Conservation (phyloP, 2,329 filamentous ascomycete species). For the Didymella arachidicola region DNA sequence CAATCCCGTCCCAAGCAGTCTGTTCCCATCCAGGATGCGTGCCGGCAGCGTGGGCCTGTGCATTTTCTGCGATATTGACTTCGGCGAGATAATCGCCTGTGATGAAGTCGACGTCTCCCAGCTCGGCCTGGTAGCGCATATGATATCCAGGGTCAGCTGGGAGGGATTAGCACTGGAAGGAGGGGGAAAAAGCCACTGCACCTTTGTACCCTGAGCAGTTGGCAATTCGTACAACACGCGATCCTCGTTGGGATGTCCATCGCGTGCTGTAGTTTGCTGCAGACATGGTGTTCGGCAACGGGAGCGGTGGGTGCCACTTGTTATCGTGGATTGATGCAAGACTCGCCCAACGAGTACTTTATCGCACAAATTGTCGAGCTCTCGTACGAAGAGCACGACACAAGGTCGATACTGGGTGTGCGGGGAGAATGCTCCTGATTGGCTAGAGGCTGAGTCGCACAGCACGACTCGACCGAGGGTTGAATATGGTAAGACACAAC, state of each 20-base stretch:
- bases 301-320: background rate
- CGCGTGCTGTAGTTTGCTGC: slow-evolving; percentile 28
- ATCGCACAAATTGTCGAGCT: background rate
- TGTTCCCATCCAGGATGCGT: slow-evolving; percentile 56
- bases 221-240: slow-evolving; percentile 47
- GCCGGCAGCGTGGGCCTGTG: slow-evolving; percentile 51
- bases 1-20: slow-evolving; percentile 59
- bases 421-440: slow-evolving; percentile 29
- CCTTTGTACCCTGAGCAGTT: slow-evolving; percentile 51
- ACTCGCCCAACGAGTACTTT: background rate
- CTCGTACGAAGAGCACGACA: background rate
- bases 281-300: slow-evolving; percentile 20
- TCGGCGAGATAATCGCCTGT: slow-evolving; percentile 55
- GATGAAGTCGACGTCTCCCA: slow-evolving; percentile 52
- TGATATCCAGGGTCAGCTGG: slow-evolving; percentile 50
- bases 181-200: background rate
- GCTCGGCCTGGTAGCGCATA: slow-evolving; percentile 46
- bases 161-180: slow-evolving; percentile 8
- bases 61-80: slow-evolving; percentile 58
- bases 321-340: background rate
- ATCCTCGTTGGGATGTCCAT: slow-evolving; percentile 41
- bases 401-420: background rate
- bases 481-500: slow-evolving; percentile 5
- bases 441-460: slow-evolving; percentile 26
- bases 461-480: slow-evolving; percentile 35